Conservation (phyloP, 2,329 filamentous ascomycete genomes). For the Colletotrichum truncatum region DNA sequence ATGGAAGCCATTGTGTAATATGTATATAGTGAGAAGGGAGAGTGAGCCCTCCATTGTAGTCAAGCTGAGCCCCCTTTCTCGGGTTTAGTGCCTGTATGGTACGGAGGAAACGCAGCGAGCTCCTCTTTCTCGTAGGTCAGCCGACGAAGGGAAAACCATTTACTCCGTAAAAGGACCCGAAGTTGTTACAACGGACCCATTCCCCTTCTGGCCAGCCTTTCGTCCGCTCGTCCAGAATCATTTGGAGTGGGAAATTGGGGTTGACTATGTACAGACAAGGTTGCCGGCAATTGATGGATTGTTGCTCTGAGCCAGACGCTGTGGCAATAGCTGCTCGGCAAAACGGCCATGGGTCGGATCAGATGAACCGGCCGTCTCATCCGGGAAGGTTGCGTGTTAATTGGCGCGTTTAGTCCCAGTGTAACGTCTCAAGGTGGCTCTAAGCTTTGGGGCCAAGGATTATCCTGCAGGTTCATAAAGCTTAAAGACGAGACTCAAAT, state of each 20-base stretch:
- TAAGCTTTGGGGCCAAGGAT: conserved; percentile 16
- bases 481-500: not conserved
- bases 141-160: not conserved
- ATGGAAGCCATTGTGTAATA: not conserved
- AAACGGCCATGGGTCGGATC: not conserved
- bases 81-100: not conserved
- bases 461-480: not conserved
- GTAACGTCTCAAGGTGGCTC: conserved; percentile 1
- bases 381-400: not conserved
- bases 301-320: not conserved
- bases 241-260: not conserved
- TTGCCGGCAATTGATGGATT: not conserved
- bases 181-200: not conserved
- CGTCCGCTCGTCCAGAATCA: not conserved
- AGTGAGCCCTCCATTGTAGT: not conserved
- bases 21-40: not conserved
- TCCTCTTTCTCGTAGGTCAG: not conserved
- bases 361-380: conserved; percentile 19
- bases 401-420: conserved; percentile 12
- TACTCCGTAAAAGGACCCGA: not conserved
- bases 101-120: not conserved
- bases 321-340: not conserved
- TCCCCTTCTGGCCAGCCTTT: not conserved
- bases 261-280: not conserved
- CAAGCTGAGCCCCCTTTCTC: not conserved